Evolutionary conservation across 139 green algal species (phyloP).

Genomic region (Diplosphaera chodatii): DNA sequence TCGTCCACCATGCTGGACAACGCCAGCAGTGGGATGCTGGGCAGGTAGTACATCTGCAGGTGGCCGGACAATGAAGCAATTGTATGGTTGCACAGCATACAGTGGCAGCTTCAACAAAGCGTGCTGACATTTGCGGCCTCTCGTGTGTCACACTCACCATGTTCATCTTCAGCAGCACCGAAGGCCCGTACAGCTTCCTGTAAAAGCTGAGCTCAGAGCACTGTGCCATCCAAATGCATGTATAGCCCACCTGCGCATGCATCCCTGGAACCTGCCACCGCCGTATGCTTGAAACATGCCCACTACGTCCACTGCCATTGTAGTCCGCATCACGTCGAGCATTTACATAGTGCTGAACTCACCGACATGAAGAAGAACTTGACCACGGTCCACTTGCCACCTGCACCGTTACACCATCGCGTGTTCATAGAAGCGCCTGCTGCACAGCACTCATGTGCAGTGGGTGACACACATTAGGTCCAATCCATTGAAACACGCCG

Average conservation of each 20-base stretch:
- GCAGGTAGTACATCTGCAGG: slow-evolving; percentile 51
- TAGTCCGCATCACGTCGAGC: too few species aligned
- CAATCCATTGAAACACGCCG: too few species aligned
- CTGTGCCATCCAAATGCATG: slow-evolving; percentile 60
- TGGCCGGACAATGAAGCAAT: background rate
- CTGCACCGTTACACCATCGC: slow-evolving; percentile 52
- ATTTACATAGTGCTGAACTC: background rate
- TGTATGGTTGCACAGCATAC: too few species aligned
- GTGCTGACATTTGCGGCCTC: too few species aligned
- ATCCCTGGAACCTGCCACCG: background rate
- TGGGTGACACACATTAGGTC: too few species aligned
- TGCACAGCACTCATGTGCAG: too few species aligned
- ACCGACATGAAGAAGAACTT: slow-evolving; percentile 48
- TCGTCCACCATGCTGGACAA: slow-evolving; percentile 46
- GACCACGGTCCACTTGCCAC: slow-evolving; percentile 43
- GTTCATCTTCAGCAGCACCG: slow-evolving; percentile 66
- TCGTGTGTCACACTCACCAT: slow-evolving; percentile 41
- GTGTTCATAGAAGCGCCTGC: too few species aligned
- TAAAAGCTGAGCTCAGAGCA: slow-evolving; percentile 62
- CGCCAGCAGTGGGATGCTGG: slow-evolving; percentile 65
- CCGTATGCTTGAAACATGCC: too few species aligned
- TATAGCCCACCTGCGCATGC: slow-evolving; percentile 49
- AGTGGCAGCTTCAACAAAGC: too few species aligned
- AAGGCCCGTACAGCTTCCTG: slow-evolving; percentile 55
- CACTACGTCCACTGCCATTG: too few species aligned